Conservation (phyloP, 2,329 filamentous ascomycete species). For the Ascochyta viciae-villosae region DNA sequence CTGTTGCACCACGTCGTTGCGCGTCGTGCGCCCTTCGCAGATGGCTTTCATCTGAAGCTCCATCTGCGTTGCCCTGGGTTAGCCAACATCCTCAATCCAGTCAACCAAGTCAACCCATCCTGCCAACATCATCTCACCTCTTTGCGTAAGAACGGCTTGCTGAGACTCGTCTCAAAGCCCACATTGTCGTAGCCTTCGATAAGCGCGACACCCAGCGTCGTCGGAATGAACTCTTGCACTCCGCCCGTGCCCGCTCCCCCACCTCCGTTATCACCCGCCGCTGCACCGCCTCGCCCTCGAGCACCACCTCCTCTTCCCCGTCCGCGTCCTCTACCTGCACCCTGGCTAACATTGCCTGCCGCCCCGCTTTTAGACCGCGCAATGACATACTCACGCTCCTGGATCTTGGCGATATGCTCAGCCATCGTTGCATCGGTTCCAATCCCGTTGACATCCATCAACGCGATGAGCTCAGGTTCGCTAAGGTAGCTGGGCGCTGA, state of each 20-base stretch:
- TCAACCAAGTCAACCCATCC: background rate
- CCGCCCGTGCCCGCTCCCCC: slow-evolving; percentile 51
- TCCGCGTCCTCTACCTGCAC: slow-evolving; percentile 54
- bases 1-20: slow-evolving; percentile 77
- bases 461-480: slow-evolving; percentile 90
- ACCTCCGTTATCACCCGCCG: slow-evolving; percentile 51
- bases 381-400: slow-evolving; percentile 84
- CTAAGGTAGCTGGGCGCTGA: slow-evolving; percentile 84
- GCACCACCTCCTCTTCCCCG: slow-evolving; percentile 43
- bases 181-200: slow-evolving; percentile 95
- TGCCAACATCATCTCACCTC: slow-evolving; percentile 59
- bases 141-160: slow-evolving; percentile 94
- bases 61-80: slow-evolving; percentile 62
- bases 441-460: slow-evolving; percentile 99
- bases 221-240: slow-evolving; percentile 90
- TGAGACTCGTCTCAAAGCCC: slow-evolving; percentile 88
- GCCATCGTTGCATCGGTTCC: slow-evolving; percentile 99
- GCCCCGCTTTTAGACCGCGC: slow-evolving; percentile 61
- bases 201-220: slow-evolving; percentile 85
- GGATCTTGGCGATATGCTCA: slow-evolving; percentile 96
- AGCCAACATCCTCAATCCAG: slow-evolving; percentile 15
- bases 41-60: slow-evolving; percentile 97
- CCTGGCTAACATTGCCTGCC: slow-evolving; percentile 45
- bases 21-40: slow-evolving; percentile 82
- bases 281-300: slow-evolving; percentile 56